A percentile compares a stretch with the other conserved stretches of the same genome.
These are phyloP conservation scores for Rhododendron griersonianum DNA, from an alignment of 148 eudicot species.

Conservation along the genomic window DNA sequence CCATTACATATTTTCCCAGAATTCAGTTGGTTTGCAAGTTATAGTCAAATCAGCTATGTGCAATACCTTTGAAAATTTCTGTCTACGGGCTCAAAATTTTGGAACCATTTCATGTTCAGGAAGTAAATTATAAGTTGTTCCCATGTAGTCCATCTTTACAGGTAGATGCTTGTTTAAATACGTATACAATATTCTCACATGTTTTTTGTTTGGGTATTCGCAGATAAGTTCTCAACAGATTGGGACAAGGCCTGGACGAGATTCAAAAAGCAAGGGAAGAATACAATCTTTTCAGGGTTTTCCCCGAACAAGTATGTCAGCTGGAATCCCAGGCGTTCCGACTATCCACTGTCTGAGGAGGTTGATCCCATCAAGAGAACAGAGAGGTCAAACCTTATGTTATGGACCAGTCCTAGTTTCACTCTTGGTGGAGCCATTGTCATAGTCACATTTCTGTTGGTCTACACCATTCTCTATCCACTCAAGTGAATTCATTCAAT, in stretches of 20 bases:
- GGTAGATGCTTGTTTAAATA: neutral
- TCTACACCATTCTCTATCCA: slow-evolving; percentile 79
- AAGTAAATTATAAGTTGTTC: neutral
- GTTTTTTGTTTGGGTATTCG: neutral
- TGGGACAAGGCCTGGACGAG: slow-evolving; percentile 99
- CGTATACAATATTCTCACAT: neutral
- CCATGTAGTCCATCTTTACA: neutral
- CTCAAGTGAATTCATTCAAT: slow-evolving; percentile 34
- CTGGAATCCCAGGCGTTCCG: slow-evolving; percentile 90
- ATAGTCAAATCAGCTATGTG: neutral
- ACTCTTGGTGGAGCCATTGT: slow-evolving; percentile 71
- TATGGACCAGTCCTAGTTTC: slow-evolving; percentile 91
- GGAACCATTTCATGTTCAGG: neutral
- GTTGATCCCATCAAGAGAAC: slow-evolving; percentile 92
- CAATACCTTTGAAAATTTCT: neutral
- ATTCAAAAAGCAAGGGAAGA: slow-evolving; percentile 77
- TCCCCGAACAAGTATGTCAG: slow-evolving; percentile 81
- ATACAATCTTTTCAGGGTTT: slow-evolving; percentile 48
- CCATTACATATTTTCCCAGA: neutral
- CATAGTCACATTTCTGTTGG: slow-evolving; percentile 61
- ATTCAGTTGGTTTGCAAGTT: neutral
- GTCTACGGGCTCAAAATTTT: neutral
- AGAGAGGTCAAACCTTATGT: slow-evolving; percentile 80
- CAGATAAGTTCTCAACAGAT: slow-evolving; percentile 60
- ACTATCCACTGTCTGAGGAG: slow-evolving; percentile 89